Evolutionary conservation across 768 basidiomycete genomes (phyloP), one percentile per base, ranked within the genome.

Genomic region (Tricholomella constricta): DNA sequence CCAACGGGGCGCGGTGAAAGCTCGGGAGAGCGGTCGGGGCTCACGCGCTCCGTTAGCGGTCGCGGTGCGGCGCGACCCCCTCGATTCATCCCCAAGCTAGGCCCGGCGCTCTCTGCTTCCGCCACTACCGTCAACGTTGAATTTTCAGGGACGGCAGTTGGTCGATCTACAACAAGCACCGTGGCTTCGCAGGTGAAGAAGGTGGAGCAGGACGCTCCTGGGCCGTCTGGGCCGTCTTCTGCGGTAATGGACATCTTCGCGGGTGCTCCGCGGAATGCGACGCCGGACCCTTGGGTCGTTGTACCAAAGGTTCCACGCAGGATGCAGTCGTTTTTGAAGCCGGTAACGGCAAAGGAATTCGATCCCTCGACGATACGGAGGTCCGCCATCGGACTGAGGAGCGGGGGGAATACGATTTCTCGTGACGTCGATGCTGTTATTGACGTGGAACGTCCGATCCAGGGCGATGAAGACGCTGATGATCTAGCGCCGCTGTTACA

Each of bases 81-180:
- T 12, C 78, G 83, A 23, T 69, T 82, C 6, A 86, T 84, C 20
- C 91, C 88, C 2, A 98, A 98, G 67, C 78, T 89, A 23, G 82
- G 83, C 1, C 89, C 95, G 2, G 92, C 91, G 10, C 81, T 94
- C 26, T 86, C 89, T 10, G 92, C 97, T 9, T 91, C 91, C 19
- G 78, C 90, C 2, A 95, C 91, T 44, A 94, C 93, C 1, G 95
- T 98, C 61, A 97, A 94, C 53, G 96, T 99, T 51, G 95, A 97
- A 74, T 98, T 98, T 69, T 90, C 86, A 3, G 88, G 90, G 3
- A 72, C 81, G 1, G 89, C 71, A 42, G 69, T 72, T 40, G 73
- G 74, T 25, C 62, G 75, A 49, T 69, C 71, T 1, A 73, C 75
- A 9, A 78, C 74, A 12, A 76, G 69, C 56, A 73, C 73, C 6